A percentile compares a stretch with the other conserved stretches of the same genome.
These are phyloP conservation scores for Fennellomyces sp. DNA, from an alignment of 371 early-diverging fungal genomes.

Conservation along the genomic window DNA sequence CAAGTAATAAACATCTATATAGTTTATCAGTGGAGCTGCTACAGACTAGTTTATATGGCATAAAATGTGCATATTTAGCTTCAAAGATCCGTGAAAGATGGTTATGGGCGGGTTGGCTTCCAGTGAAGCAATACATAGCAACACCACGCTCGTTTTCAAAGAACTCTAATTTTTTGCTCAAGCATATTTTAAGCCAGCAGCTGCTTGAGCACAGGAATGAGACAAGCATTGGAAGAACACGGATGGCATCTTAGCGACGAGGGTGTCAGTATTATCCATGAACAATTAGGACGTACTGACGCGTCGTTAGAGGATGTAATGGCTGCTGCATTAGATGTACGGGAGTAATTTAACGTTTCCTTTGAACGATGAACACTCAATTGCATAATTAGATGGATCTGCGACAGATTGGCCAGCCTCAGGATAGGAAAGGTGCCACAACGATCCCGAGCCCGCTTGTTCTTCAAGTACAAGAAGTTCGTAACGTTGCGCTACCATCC, in stretches of 20 bases:
- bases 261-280: constrained; percentile 13
- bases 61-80: too few relatives aligned
- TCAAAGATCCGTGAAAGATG: too few relatives aligned
- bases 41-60: too few relatives aligned
- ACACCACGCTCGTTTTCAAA: too few relatives aligned
- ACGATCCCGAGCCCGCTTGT: constrained; percentile 31
- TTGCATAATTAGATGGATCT: constrained; percentile 35
- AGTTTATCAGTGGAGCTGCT: too few relatives aligned
- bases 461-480: constrained; percentile 38
- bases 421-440: neutral
- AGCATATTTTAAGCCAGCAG: too few relatives aligned
- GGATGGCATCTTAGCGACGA: constrained; percentile 25
- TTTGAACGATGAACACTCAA: neutral
- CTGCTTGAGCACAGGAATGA: too few relatives aligned
- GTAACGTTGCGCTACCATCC: constrained; percentile 37
- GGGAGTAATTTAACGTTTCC: too few relatives aligned
- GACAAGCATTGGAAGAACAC: constrained; percentile 9
- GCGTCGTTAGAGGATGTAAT: constrained; percentile 28
- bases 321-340: constrained; percentile 37
- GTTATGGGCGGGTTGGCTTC: too few relatives aligned
- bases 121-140: too few relatives aligned
- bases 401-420: constrained; percentile 27
- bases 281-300: constrained; percentile 12
- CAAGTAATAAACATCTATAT: too few relatives aligned
- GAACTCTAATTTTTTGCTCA: too few relatives aligned